Conservation (phyloP, 768 basidiomycete species). For the Amylocystis lapponica region DNA sequence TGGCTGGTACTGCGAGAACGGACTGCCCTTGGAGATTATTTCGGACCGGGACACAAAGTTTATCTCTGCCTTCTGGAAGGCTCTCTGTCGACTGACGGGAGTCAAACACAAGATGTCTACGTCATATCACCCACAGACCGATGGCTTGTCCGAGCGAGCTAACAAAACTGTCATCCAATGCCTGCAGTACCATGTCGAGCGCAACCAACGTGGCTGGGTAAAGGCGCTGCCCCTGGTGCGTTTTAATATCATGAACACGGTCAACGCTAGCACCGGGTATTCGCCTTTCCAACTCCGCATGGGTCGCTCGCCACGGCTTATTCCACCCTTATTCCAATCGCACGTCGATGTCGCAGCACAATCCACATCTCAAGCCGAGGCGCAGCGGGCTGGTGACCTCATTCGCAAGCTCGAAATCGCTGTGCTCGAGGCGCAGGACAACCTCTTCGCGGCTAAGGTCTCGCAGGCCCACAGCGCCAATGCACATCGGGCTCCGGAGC, state of each 20-base stretch:
- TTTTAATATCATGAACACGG: slow-evolving; percentile 22
- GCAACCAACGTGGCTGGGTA: slow-evolving; percentile 16
- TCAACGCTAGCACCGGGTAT: slow-evolving; percentile 19
- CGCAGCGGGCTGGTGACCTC: too few species aligned
- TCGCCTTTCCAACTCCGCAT: slow-evolving; percentile 13
- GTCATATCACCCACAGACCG: slow-evolving; percentile 32
- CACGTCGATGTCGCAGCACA: too few species aligned
- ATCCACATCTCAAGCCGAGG: too few species aligned
- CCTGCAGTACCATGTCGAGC: slow-evolving; percentile 15
- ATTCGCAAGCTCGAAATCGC: too few species aligned
- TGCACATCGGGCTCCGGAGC: slow-evolving; percentile 15
- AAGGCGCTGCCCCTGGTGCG: slow-evolving; percentile 12
- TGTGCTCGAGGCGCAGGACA: slow-evolving; percentile 28
- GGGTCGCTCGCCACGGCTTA: slow-evolving; percentile 13
- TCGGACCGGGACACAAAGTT: slow-evolving; percentile 29
- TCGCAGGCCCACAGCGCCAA: slow-evolving; percentile 25
- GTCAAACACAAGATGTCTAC: slow-evolving; percentile 27
- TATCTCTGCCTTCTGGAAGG: slow-evolving; percentile 30
- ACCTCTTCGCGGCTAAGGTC: slow-evolving; percentile 25
- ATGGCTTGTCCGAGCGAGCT: slow-evolving; percentile 27
- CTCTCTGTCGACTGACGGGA: slow-evolving; percentile 20
- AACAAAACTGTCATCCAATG: slow-evolving; percentile 23
- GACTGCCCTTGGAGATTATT: slow-evolving; percentile 26
- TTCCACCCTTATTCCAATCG: slow-evolving; percentile 18
- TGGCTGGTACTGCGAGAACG: slow-evolving; percentile 24